A percentile compares a stretch with the other conserved stretches of the same genome.
Conservation (phyloP, 805 yeast genomes). For the Tetrapisispora pingtungensis region DNA sequence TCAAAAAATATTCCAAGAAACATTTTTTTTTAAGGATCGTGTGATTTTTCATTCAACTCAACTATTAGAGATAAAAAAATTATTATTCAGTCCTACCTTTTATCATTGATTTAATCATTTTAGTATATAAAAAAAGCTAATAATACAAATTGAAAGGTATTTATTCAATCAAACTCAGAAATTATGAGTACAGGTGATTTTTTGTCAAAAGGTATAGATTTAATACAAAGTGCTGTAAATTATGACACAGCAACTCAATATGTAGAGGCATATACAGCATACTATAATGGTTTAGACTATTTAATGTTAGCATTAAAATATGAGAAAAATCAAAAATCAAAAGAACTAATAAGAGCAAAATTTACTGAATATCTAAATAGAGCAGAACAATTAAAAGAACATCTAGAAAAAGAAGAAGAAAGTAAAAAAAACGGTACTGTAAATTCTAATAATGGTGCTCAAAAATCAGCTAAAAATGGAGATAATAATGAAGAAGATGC, state of each 20-base stretch:
- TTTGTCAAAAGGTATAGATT: slow-evolving; percentile 86
- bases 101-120: no score
- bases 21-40: no score
- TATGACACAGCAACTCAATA: slow-evolving; percentile 83
- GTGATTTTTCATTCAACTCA: neutral
- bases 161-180: neutral
- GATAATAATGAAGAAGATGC: slow-evolving; percentile 62
- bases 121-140: no score
- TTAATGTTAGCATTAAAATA: slow-evolving; percentile 91
- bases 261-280: slow-evolving; percentile 88
- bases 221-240: slow-evolving; percentile 89
- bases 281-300: slow-evolving; percentile 89
- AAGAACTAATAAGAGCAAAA: slow-evolving; percentile 78
- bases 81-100: no score
- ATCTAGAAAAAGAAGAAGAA: slow-evolving; percentile 55
- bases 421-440: slow-evolving; percentile 39
- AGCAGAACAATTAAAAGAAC: slow-evolving; percentile 89
- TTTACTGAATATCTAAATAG: slow-evolving; percentile 85
- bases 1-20: no score
- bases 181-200: slow-evolving; percentile 56
- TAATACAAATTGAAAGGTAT: no score
- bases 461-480: slow-evolving; percentile 41
- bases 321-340: slow-evolving; percentile 83
- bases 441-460: slow-evolving; percentile 34
- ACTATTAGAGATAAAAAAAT: no score